Evolutionary conservation across 257 asterid genomes (phyloP).

Genomic region (Solanum clarkiae): DNA sequence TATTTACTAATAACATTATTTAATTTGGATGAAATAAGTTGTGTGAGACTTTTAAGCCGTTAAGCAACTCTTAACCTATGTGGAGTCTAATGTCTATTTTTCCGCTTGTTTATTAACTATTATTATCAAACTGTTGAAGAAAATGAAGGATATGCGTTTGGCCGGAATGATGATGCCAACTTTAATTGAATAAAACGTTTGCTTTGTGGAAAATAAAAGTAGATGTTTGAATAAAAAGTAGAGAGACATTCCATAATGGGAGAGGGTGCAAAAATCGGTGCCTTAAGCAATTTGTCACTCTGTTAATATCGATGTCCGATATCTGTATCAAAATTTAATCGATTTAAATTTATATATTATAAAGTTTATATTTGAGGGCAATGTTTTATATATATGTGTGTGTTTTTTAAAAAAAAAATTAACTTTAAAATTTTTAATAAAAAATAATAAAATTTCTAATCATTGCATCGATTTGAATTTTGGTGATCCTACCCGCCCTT

Average conservation of each 20-base stretch:
- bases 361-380: accelerated
- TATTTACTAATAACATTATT: not conserved
- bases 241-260: not conserved
- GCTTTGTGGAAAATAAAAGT: not conserved
- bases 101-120: not conserved
- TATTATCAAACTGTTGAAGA: not conserved
- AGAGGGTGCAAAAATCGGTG: not conserved
- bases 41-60: not conserved
- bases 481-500: not conserved
- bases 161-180: not conserved
- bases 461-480: not conserved
- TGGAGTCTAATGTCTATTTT: not conserved
- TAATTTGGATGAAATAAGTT: not conserved
- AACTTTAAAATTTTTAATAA: not conserved
- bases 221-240: not conserved
- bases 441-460: not conserved
- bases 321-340: not conserved
- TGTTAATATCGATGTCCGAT: not conserved
- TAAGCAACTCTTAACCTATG: not conserved
- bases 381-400: no score
- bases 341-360: not conserved
- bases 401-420: no score
- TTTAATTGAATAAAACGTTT: not conserved
- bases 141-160: not conserved
- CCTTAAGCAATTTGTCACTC: not conserved